These are phyloP conservation scores for Rhizophora apiculata DNA, from an alignment of 345 rosid species.

Conservation along the genomic window DNA sequence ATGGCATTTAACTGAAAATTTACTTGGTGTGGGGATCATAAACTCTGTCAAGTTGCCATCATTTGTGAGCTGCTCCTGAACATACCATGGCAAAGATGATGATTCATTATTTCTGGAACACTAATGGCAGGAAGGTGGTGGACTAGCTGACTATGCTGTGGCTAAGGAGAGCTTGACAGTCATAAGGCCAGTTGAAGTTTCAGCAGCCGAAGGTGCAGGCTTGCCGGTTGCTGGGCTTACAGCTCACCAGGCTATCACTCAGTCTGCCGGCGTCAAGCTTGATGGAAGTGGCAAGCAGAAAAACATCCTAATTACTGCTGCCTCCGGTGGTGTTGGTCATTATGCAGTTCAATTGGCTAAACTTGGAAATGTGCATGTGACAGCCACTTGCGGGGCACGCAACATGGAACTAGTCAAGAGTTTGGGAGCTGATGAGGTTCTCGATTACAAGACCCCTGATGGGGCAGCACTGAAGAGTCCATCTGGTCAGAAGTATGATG, in stretches of 20 bases:
- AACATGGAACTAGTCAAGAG: slow-evolving; percentile 27
- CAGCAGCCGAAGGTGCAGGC: slow-evolving; percentile 24
- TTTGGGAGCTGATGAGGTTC: slow-evolving; percentile 34
- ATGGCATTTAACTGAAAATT: too few species aligned
- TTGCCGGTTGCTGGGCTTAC: slow-evolving; percentile 23
- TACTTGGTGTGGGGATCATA: too few species aligned
- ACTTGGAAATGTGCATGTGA: slow-evolving; percentile 29
- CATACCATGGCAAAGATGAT: not conserved
- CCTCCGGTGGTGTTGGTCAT: slow-evolving; percentile 33
- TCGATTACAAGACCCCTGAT: slow-evolving; percentile 25
- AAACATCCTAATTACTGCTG: slow-evolving; percentile 31
- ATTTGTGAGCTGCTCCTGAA: too few species aligned
- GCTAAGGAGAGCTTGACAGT: slow-evolving; percentile 22
- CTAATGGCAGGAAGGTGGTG: slow-evolving; percentile 22
- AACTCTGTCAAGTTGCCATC: too few species aligned
- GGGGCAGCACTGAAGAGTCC: slow-evolving; percentile 30
- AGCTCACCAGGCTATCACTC: slow-evolving; percentile 22
- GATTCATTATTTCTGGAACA: not conserved
- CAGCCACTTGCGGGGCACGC: slow-evolving; percentile 35
- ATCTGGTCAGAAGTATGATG: slow-evolving; percentile 30
- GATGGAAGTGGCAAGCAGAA: slow-evolving; percentile 21
- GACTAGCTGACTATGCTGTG: slow-evolving; percentile 24
- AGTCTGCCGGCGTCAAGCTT: slow-evolving; percentile 20
- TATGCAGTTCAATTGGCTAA: slow-evolving; percentile 32
- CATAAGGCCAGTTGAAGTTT: slow-evolving; percentile 23